Base-by-base conservation (phyloP, 768 basidiomycete species). In the Leucosporidium yakuticum region DNA sequence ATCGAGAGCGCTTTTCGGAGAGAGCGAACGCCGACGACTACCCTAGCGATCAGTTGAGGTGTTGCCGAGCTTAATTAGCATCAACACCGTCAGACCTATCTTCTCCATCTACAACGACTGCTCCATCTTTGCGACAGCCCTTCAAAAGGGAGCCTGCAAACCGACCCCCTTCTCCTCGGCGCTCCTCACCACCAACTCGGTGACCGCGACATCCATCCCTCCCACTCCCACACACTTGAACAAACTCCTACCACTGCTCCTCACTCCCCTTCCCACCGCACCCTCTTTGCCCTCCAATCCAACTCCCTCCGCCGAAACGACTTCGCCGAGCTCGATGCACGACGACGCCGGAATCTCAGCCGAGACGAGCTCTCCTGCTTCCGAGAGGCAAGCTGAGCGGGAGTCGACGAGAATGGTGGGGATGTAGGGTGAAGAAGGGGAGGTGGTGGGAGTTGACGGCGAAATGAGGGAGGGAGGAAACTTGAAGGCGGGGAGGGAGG, bases 201-300 rank as follows among this genome's bases (percentile, higher is more conserved):
- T 62, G 11, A 75, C 65, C 1, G 73, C 70, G 4, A 71, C 69
- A 51, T 75, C 74, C 74, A 74, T 73, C 29, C 63, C 70, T 12
- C 73, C 74, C 4, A 75, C 62, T 1, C 74, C 74, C 6, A 75
- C 73, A 14, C 65, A 73, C 64, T 75, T 75, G 65, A 71, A 74
- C 65, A 68, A 27, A 53, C 67, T 74, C 54, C 51, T 15, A 12
- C 59, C 63, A 7, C 14, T 19, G 6, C n/a, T 20, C 49, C 61
- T 60, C 51, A 57, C 15, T 48, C 21, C 23, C 17, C 39, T 44
- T 44, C 39, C 39, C 14, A 44, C 39, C 25, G 47, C 3, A 29
- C 12, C 25, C 29, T 36, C 25, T 31, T 2, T 14, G 39, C 19
- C 58, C n/a, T 31, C 36, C 2, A 67, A 27, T 32, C 2, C 29